phyloP scores from a whole-genome alignment of 2,329 filamentous ascomycete species.

The Penicillium hordei region DNA sequence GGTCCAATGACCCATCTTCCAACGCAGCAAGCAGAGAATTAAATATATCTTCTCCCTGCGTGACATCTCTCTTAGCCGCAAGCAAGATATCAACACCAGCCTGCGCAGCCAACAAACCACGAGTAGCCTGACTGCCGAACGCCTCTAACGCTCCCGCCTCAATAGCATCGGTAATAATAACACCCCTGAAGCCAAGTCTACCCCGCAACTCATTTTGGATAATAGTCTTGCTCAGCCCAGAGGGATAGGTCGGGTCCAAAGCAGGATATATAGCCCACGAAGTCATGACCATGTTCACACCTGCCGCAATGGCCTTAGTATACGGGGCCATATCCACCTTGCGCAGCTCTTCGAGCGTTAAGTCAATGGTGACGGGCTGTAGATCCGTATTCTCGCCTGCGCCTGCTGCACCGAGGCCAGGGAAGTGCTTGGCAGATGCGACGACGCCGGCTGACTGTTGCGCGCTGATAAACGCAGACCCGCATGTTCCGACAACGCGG shows the following conservation, averaged over 20 bases:
- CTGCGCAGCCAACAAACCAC: slow-evolving; percentile 26
- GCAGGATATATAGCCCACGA: slow-evolving; percentile 34
- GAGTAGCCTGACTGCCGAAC: slow-evolving; percentile 25
- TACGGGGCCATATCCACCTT: slow-evolving; percentile 30
- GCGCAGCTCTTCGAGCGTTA: slow-evolving; percentile 23
- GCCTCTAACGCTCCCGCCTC: slow-evolving; percentile 27
- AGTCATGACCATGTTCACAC: slow-evolving; percentile 33
- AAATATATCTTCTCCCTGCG: slow-evolving; percentile 30
- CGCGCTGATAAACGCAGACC: slow-evolving; percentile 21
- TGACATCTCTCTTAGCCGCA: slow-evolving; percentile 28
- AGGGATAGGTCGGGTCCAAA: slow-evolving; percentile 28
- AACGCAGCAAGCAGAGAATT: slow-evolving; percentile 21
- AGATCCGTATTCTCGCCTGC: slow-evolving; percentile 30
- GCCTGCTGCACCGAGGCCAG: slow-evolving; percentile 29
- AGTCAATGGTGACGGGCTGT: slow-evolving; percentile 28
- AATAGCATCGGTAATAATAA: slow-evolving; percentile 35
- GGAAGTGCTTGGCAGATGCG: slow-evolving; percentile 34
- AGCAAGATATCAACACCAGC: slow-evolving; percentile 36
- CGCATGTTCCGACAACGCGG: slow-evolving; percentile 23
- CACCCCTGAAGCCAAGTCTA: slow-evolving; percentile 28
- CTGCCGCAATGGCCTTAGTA: slow-evolving; percentile 24
- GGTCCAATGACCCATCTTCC: slow-evolving; percentile 16
- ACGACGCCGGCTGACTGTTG: slow-evolving; percentile 25
- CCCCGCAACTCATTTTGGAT: slow-evolving; percentile 27
- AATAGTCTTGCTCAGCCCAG: slow-evolving; percentile 28